A percentile compares a stretch with the other conserved stretches of the same genome.
phyloP scores from a whole-genome alignment of 2,329 filamentous ascomycete species.

The Pseudocercospora crystallina region DNA sequence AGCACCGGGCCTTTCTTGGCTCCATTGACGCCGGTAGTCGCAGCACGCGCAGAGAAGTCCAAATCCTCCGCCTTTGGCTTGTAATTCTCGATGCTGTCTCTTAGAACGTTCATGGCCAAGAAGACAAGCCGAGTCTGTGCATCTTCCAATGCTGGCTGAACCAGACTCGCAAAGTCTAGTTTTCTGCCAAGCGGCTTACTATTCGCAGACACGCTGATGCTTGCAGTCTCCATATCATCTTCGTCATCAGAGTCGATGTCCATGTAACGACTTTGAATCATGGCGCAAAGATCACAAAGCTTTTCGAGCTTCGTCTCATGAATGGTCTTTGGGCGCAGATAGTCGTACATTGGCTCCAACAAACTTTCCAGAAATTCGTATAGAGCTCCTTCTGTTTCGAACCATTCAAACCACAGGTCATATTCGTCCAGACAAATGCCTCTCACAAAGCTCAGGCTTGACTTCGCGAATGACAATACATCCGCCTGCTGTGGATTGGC shows the following conservation, averaged over 20 bases:
- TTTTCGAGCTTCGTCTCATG: slow-evolving; percentile 66
- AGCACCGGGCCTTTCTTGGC: slow-evolving; percentile 44
- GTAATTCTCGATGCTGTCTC: slow-evolving; percentile 66
- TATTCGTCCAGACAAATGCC: slow-evolving; percentile 67
- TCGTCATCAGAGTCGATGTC: slow-evolving; percentile 52
- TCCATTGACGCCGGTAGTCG: slow-evolving; percentile 27
- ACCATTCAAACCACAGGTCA: slow-evolving; percentile 67
- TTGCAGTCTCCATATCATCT: slow-evolving; percentile 42
- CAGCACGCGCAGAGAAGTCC: slow-evolving; percentile 56
- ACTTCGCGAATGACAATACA: slow-evolving; percentile 63
- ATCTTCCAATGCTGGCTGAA: slow-evolving; percentile 66
- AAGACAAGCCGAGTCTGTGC: slow-evolving; percentile 67
- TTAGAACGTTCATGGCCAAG: slow-evolving; percentile 61
- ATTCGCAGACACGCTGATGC: slow-evolving; percentile 21
- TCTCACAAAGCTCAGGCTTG: slow-evolving; percentile 64
- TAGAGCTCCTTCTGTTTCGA: slow-evolving; percentile 60
- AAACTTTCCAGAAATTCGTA: slow-evolving; percentile 68
- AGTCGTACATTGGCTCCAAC: slow-evolving; percentile 67
- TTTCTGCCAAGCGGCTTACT: slow-evolving; percentile 24
- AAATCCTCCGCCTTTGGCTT: slow-evolving; percentile 65
- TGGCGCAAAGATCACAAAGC: slow-evolving; percentile 65
- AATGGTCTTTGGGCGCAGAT: slow-evolving; percentile 64
- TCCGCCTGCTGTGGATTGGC: slow-evolving; percentile 62
- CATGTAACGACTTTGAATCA: slow-evolving; percentile 66
- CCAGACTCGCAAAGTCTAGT: slow-evolving; percentile 62